Evolutionary conservation across 139 green algal species (phyloP).

Genomic region (Choricystis sp.): DNA sequence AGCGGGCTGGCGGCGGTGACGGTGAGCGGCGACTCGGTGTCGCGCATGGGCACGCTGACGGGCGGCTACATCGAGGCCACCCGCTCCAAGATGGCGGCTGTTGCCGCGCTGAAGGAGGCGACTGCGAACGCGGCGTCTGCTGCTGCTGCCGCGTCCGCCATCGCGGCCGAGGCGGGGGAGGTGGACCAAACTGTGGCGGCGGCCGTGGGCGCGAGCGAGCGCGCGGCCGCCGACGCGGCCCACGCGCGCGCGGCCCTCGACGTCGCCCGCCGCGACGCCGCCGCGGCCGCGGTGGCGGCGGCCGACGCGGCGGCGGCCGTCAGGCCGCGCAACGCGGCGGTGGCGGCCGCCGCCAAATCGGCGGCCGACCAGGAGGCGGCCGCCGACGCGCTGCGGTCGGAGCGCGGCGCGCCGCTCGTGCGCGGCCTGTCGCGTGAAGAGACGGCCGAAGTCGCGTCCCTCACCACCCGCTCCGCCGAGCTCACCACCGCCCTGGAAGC

Average conservation of each 20-base stretch:
- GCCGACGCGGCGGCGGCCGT: not conserved
- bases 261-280: slow-evolving; percentile 2
- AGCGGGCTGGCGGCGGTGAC: slow-evolving; percentile 71
- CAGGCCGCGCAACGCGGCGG: too few species aligned
- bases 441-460: not conserved
- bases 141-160: slow-evolving; percentile 2
- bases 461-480: not conserved
- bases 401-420: slow-evolving; percentile 14
- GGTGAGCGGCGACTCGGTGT: slow-evolving; percentile 60
- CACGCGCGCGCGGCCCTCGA: slow-evolving; percentile 7
- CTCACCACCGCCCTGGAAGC: slow-evolving; percentile 6
- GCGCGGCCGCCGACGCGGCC: not conserved
- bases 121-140: slow-evolving; percentile 5
- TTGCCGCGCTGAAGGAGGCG: slow-evolving; percentile 18
- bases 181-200: slow-evolving; percentile 23
- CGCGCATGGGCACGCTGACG: slow-evolving; percentile 40
- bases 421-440: not conserved
- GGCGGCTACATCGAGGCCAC: slow-evolving; percentile 57
- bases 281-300: not conserved
- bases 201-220: slow-evolving; percentile 8
- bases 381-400: slow-evolving; percentile 2
- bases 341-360: too few species aligned
- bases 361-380: slow-evolving; percentile 9
- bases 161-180: slow-evolving; percentile 10
- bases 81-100: slow-evolving; percentile 28